Percentiles rank a stretch among this genome's conserved stretches.
These are phyloP conservation scores for Colletotrichum sp. DNA, from an alignment of 2,329 filamentous ascomycete genomes.

Conservation along the genomic window DNA sequence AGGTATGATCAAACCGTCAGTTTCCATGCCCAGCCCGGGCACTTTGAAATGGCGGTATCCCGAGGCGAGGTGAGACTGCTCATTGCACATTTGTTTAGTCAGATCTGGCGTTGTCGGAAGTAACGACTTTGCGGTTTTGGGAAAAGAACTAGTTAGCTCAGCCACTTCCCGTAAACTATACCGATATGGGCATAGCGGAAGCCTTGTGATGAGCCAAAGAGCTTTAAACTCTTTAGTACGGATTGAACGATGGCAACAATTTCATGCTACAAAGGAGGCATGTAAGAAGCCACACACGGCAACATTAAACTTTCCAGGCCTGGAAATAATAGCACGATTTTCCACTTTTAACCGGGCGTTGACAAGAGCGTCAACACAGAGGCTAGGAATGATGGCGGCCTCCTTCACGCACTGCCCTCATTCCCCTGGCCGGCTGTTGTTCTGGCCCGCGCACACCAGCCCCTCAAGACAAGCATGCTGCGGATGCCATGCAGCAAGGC, in stretches of 20 bases:
- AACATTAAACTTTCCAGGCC: rapidly evolving
- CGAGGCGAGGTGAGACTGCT: not conserved
- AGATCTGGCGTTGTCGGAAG: not conserved
- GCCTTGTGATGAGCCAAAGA: not conserved
- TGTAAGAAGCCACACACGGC: not conserved
- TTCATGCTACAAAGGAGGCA: not conserved
- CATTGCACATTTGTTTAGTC: not conserved
- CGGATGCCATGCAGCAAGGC: not conserved
- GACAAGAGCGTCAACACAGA: not conserved
- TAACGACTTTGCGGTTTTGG: rapidly evolving
- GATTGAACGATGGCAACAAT: not conserved
- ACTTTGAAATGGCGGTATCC: not conserved
- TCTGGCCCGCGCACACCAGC: not conserved
- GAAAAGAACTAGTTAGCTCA: not conserved
- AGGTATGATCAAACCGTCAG: not conserved
- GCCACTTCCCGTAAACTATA: not conserved
- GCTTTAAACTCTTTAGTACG: not conserved
- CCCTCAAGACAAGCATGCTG: not conserved
- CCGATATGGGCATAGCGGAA: not conserved
- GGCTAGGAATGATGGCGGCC: not conserved
- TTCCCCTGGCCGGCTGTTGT: not conserved
- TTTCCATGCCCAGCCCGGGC: not conserved
- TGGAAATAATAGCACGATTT: not conserved
- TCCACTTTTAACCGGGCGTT: not conserved
- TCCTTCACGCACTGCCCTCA: not conserved